These are phyloP conservation scores for Phialophora tarda DNA, from an alignment of 2,329 filamentous ascomycete species.

Conservation along the genomic window DNA sequence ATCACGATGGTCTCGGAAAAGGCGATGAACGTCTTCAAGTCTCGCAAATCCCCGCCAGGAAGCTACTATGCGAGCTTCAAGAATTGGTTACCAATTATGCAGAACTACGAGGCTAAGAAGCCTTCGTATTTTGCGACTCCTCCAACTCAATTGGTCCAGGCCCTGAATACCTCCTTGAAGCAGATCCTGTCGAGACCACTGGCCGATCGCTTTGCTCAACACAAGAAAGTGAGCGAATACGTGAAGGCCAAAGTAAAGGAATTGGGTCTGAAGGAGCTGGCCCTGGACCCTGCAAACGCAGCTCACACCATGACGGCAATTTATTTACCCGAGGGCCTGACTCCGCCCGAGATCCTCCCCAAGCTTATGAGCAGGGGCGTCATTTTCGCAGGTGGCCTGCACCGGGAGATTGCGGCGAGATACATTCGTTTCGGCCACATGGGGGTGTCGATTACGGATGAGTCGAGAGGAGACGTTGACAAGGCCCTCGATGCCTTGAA, in stretches of 20 bases:
- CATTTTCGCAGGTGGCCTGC: conserved; percentile 91
- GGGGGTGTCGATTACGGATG: conserved; percentile 89
- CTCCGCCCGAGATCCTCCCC: conserved; percentile 81
- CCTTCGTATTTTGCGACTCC: conserved; percentile 97
- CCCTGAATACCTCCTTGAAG: conserved; percentile 83
- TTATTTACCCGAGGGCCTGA: conserved; percentile 84
- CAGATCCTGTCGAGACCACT: conserved; percentile 85
- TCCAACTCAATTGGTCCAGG: conserved; percentile 89
- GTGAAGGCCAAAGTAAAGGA: conserved; percentile 83
- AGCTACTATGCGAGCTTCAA: conserved; percentile 96
- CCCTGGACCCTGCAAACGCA: conserved; percentile 83
- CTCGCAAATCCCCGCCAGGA: conserved; percentile 77
- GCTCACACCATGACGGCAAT: conserved; percentile 98
- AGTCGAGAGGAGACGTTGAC: conserved; percentile 79
- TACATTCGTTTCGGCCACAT: conserved; percentile 98
- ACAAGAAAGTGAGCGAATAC: conserved; percentile 78
- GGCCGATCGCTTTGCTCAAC: conserved; percentile 79
- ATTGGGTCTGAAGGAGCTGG: conserved; percentile 85
- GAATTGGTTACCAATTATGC: conserved; percentile 98
- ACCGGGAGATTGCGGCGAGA: conserved; percentile 91
- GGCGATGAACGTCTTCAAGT: conserved; percentile 80
- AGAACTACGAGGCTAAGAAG: conserved; percentile 98
- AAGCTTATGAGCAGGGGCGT: conserved; percentile 85
- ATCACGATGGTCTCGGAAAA: conserved; percentile 93
- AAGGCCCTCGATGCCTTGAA: conserved; percentile 80